Conservation (phyloP, 371 early-diverging fungal genomes). For the Mycotypha africana region DNA sequence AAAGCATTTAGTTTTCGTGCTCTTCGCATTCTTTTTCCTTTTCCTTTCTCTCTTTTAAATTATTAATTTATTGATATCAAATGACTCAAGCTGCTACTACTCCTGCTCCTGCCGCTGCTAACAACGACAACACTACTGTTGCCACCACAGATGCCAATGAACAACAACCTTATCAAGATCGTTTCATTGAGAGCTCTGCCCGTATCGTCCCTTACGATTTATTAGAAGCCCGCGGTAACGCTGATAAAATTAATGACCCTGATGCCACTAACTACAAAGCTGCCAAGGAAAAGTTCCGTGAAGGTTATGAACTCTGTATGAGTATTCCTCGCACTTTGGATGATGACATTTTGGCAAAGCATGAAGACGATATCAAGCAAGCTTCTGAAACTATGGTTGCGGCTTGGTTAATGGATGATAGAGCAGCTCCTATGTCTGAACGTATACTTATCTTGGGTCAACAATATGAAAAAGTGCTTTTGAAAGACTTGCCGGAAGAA, state of each 20-base stretch:
- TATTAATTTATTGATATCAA: not conserved
- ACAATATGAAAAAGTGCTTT: constrained; percentile 22
- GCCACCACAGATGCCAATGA: not conserved
- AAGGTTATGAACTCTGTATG: constrained; percentile 55
- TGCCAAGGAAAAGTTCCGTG: constrained; percentile 54
- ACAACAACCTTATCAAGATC: constrained; percentile 37
- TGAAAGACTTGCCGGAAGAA: constrained; percentile 44
- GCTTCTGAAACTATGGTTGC: constrained; percentile 58
- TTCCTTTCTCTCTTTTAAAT: not conserved
- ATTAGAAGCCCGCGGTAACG: constrained; percentile 50
- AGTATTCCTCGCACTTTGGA: constrained; percentile 56
- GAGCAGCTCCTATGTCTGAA: constrained; percentile 63
- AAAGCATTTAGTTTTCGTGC: too few species aligned
- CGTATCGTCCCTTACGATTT: constrained; percentile 59
- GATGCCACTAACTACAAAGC: constrained; percentile 52
- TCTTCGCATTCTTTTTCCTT: not conserved
- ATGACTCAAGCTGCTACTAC: constrained; percentile 12
- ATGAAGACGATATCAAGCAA: constrained; percentile 55
- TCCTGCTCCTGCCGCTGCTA: not conserved
- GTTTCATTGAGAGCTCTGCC: constrained; percentile 43
- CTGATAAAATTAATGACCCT: constrained; percentile 54
- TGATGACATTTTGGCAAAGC: constrained; percentile 45
- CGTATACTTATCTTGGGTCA: constrained; percentile 16
- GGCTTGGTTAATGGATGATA: constrained; percentile 66
- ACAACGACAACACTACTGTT: not conserved